Percentiles rank a stretch among this genome's conserved stretches.
phyloP scores from a whole-genome alignment of 2,329 filamentous ascomycete species.

The Chaetomium sp. region DNA sequence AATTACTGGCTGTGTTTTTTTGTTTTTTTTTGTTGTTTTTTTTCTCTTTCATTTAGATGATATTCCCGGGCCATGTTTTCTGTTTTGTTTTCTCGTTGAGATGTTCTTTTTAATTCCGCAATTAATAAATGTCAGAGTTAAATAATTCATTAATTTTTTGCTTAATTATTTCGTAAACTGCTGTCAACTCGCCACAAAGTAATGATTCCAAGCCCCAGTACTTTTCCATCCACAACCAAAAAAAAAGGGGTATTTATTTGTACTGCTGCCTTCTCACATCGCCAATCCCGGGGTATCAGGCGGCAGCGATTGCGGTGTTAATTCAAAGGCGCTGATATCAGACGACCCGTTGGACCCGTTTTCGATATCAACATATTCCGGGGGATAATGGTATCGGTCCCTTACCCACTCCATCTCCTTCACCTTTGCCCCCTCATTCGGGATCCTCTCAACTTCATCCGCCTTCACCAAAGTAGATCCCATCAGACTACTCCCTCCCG shows the following conservation, averaged over 20 bases:
- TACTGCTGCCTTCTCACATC: neutral
- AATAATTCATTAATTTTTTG: too few relatives aligned
- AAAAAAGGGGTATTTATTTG: too few relatives aligned
- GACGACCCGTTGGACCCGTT: neutral
- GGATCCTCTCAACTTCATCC: neutral
- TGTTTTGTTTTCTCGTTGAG: too few relatives aligned
- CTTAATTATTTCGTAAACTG: too few relatives aligned
- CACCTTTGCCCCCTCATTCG: neutral
- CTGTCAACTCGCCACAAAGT: neutral
- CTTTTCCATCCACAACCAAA: too few relatives aligned
- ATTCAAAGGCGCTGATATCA: neutral
- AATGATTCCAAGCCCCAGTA: neutral
- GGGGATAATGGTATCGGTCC: neutral
- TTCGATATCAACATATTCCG: conserved; percentile 10
- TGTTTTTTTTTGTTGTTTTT: too few relatives aligned
- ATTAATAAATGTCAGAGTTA: too few relatives aligned
- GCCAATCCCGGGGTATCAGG: neutral
- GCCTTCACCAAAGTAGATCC: neutral
- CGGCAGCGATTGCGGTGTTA: neutral
- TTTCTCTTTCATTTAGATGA: too few relatives aligned
- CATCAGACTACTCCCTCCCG: too few relatives aligned
- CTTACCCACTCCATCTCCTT: neutral
- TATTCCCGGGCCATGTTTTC: too few relatives aligned
- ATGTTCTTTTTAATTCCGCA: too few relatives aligned
- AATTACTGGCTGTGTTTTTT: too few relatives aligned